Evolutionary conservation across 2,329 filamentous ascomycete species (phyloP).

Genomic region (Pyrenophora seminiperda): DNA sequence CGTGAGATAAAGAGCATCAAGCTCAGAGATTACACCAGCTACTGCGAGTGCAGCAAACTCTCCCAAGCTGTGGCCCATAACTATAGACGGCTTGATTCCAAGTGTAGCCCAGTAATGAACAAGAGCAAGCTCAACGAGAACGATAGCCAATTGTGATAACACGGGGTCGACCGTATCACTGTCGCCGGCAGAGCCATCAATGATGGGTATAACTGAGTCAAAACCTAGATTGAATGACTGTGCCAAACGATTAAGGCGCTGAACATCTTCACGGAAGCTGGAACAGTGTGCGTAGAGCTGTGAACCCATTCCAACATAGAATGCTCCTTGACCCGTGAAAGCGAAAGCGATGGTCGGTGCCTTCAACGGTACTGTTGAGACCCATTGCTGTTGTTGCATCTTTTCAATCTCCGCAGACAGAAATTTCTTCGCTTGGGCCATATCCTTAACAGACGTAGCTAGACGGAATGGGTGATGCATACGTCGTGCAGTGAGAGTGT

Average conservation of each 20-base stretch:
- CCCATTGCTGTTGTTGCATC: slow-evolving; percentile 24
- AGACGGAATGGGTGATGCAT: slow-evolving; percentile 2
- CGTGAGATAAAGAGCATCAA: slow-evolving; percentile 45
- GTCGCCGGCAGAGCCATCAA: slow-evolving; percentile 6
- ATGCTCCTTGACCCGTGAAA: slow-evolving; percentile 49
- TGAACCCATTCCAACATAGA: slow-evolving; percentile 18
- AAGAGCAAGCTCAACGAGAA: slow-evolving; percentile 49
- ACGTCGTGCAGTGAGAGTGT: not conserved
- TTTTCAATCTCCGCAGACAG: not conserved
- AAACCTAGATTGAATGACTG: slow-evolving; percentile 37
- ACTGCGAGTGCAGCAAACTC: slow-evolving; percentile 49
- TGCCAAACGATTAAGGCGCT: slow-evolving; percentile 27
- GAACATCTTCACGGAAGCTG: slow-evolving; percentile 39
- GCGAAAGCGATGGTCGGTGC: slow-evolving; percentile 40
- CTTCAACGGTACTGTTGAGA: slow-evolving; percentile 17
- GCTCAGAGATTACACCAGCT: slow-evolving; percentile 43
- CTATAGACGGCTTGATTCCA: slow-evolving; percentile 18
- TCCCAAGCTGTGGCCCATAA: slow-evolving; percentile 44
- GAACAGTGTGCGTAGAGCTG: slow-evolving; percentile 20
- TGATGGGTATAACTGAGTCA: slow-evolving; percentile 26
- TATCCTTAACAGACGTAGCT: not conserved
- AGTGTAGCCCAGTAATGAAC: slow-evolving; percentile 15
- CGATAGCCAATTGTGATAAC: slow-evolving; percentile 47
- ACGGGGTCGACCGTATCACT: slow-evolving; percentile 8
- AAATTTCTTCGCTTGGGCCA: not conserved